These are phyloP conservation scores for Mucor irregularis DNA, from an alignment of 371 early-diverging fungal genomes.

Conservation along the genomic window DNA sequence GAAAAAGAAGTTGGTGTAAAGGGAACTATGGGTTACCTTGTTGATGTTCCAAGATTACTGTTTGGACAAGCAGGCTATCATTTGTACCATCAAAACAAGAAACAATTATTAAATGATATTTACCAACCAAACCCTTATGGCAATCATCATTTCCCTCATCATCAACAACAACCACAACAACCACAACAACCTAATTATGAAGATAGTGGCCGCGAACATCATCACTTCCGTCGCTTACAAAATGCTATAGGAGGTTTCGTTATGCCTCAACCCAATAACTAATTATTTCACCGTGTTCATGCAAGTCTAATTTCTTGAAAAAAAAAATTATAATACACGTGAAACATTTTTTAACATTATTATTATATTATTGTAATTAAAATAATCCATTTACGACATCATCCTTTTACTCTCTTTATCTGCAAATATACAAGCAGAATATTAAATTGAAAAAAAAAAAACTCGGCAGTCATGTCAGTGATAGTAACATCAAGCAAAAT, in stretches of 20 bases:
- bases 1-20: constrained; percentile 44
- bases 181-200: not conserved
- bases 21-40: constrained; percentile 46
- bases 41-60: constrained; percentile 42
- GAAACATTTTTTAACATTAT: not conserved
- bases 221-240: constrained; percentile 3
- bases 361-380: too few relatives aligned
- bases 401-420: too few relatives aligned
- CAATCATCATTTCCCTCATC: not conserved
- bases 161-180: not conserved
- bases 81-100: constrained; percentile 24
- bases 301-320: too few relatives aligned
- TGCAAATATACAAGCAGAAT: too few relatives aligned
- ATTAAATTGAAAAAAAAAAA: too few relatives aligned
- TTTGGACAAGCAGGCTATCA: constrained; percentile 45
- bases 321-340: not conserved
- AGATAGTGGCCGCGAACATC: not conserved
- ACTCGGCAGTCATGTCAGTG: constrained; percentile 1
- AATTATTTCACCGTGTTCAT: not conserved
- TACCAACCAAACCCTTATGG: not conserved
- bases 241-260: constrained; percentile 14
- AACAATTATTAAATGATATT: constrained; percentile 11
- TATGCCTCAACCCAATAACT: constrained; percentile 13
- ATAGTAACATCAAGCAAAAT: not conserved
- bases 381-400: too few relatives aligned